Base-by-base conservation (phyloP, 1,284 basidiomycete genomes). In the Malassezia vespertilionis region DNA sequence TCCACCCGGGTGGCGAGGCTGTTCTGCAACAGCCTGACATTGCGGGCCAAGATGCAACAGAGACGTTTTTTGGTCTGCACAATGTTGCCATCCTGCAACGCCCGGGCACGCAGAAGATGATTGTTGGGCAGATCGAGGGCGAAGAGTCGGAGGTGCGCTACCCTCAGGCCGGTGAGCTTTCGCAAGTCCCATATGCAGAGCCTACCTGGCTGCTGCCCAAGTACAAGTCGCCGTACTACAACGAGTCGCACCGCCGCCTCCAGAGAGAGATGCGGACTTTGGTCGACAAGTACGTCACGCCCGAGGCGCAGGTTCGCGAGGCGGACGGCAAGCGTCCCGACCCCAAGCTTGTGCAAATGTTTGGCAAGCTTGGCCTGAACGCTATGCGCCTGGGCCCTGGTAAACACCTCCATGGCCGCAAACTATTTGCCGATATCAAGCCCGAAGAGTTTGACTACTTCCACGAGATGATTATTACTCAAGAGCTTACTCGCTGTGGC, bases 401-500 rank as follows among this genome's bases (percentile, higher is more conserved):
- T 15, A 76, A 77, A 63, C 88, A 93, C 64, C 75, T 96, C 27
- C 76, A 85, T 63, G 89, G 88, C 3, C 77, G 80, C 22, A 79
- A 77, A 22, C 76, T 95, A 12, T 83, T 89, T 77, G 79, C 80
- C 51, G 90, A 84, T 5, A 82, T 93, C 53, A 82, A 80, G 61
- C 84, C 86, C 7, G 89, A 93, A 71, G 81, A 91, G 63, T 84
- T 83, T 61, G 80, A 86, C 65, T 84, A 84, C 66, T 86, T 87
- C 75, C 83, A 85, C 64, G 85, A 86, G 73, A 56, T 83, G 40
- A 82, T 69, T 44, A 77, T 91, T 62, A 85, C 80, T 39, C 88
- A 93, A 76, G 90, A 95, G 72, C 65, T 91, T 35, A 74, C 76
- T 1, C 79, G 88, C 26, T 77, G 78, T 48, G 84, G 83, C 20